These are phyloP conservation scores for Penstemon newberryi DNA, from an alignment of 257 asterid species.

Conservation along the genomic window DNA sequence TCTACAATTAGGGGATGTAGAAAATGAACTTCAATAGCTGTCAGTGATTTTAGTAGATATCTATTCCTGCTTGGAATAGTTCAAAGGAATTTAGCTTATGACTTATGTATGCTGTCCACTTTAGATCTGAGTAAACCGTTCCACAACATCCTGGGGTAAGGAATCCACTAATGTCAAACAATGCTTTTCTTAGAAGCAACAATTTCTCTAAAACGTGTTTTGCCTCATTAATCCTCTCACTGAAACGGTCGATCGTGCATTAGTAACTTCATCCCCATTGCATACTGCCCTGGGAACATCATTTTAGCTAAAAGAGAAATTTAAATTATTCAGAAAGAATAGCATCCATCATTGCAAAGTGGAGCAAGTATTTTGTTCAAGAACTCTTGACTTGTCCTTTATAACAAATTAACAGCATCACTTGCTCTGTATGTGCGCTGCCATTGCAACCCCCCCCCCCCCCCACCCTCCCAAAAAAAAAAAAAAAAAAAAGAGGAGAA, in stretches of 20 bases:
- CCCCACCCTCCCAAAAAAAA: background rate
- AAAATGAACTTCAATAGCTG: slow-evolving; percentile 8
- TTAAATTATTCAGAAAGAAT: no score
- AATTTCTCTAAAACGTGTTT: no score
- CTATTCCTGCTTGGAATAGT: background rate
- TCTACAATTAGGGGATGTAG: slow-evolving; percentile 6
- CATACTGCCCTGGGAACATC: no score
- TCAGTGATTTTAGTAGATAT: slow-evolving; percentile 11
- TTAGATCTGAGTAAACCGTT: background rate
- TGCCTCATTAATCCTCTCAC: no score
- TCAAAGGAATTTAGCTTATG: background rate
- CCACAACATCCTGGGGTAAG: background rate
- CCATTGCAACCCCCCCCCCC: background rate
- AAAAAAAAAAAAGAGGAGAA: background rate
- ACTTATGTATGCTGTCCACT: background rate
- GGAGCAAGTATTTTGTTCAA: no score
- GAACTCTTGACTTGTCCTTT: no score
- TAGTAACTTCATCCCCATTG: no score
- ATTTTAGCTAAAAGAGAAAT: no score
- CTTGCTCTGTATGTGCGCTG: background rate
- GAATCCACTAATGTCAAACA: no score
- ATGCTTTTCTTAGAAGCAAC: no score
- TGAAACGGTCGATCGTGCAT: no score
- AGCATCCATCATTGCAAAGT: no score
- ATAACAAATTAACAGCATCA: background rate